Evolutionary conservation across 1,139 yeast species (phyloP).

Genomic region (Scheffersomyces parashehatae): DNA sequence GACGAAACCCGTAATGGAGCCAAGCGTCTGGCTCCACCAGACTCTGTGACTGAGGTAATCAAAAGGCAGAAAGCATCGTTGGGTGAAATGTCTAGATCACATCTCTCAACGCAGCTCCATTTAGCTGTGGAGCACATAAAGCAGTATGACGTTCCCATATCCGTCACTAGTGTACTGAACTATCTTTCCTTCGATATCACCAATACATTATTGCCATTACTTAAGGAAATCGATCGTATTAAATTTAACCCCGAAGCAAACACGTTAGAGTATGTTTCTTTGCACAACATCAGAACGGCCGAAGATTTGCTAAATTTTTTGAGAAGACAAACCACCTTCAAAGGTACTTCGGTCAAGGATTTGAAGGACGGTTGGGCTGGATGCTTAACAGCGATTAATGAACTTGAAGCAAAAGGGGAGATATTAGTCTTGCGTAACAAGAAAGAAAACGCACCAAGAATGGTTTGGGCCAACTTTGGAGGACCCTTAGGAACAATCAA

Average conservation of each 20-base stretch:
- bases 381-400: constrained; percentile 75
- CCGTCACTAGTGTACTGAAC: constrained; percentile 59
- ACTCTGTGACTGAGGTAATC: constrained; percentile 34
- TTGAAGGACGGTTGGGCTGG: constrained; percentile 96
- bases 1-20: constrained; percentile 6
- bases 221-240: constrained; percentile 76
- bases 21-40: constrained; percentile 20
- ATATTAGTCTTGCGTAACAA: constrained; percentile 84
- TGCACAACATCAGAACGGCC: constrained; percentile 81
- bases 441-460: constrained; percentile 87
- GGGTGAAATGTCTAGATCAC: constrained; percentile 49
- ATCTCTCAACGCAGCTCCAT: constrained; percentile 76
- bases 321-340: constrained; percentile 81
- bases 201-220: constrained; percentile 61
- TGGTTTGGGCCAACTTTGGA: constrained; percentile 87
- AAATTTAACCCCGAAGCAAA: constrained; percentile 57
- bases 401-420: constrained; percentile 73
- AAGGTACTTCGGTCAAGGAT: constrained; percentile 86
- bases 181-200: constrained; percentile 53
- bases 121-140: constrained; percentile 87
- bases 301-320: constrained; percentile 75
- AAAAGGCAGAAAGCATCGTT: constrained; percentile 36
- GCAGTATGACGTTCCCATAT: constrained; percentile 66
- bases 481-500: constrained; percentile 75
- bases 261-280: constrained; percentile 82